Evolutionary conservation across 225 moss, liverwort and hornwort species (phyloP).

Genomic region (Anthoceros angustus): DNA sequence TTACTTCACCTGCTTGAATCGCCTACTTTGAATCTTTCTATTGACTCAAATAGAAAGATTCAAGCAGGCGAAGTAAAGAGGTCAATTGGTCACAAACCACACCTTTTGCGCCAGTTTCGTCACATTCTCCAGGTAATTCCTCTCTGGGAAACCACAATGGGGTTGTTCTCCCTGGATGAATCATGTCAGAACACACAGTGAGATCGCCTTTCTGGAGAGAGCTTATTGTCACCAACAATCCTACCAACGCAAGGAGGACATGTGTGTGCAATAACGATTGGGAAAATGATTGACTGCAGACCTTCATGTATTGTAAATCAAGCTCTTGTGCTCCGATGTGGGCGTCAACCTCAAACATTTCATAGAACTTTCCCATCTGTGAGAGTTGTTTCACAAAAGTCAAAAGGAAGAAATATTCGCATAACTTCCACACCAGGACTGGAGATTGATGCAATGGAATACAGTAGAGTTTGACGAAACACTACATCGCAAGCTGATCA

Average conservation of each 20-base stretch:
- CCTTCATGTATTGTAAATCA: slow-evolving; percentile 99
- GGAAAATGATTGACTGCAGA: slow-evolving; percentile 4
- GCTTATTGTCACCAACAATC: background rate
- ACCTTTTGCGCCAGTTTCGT: slow-evolving; percentile 83
- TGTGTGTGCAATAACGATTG: no score
- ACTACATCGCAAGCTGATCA: background rate
- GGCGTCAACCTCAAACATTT: slow-evolving; percentile 99
- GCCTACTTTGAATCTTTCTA: no score
- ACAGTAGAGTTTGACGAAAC: background rate
- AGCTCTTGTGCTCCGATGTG: slow-evolving; percentile 87
- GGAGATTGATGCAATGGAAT: background rate
- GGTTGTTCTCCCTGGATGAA: slow-evolving; percentile 70
- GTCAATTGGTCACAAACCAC: slow-evolving; percentile 4
- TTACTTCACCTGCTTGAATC: no score
- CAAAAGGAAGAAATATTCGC: background rate
- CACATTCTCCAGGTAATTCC: slow-evolving; percentile 58
- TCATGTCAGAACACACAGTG: background rate
- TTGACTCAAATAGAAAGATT: no score
- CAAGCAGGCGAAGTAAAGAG: no score
- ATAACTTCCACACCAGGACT: background rate
- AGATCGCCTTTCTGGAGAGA: background rate
- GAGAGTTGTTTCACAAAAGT: slow-evolving; percentile 10
- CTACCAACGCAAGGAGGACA: background rate
- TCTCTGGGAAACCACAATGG: slow-evolving; percentile 98
- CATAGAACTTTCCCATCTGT: slow-evolving; percentile 99